Conservation (phyloP, 2,329 filamentous ascomycete genomes). For the Ambrosiella beaveri region DNA sequence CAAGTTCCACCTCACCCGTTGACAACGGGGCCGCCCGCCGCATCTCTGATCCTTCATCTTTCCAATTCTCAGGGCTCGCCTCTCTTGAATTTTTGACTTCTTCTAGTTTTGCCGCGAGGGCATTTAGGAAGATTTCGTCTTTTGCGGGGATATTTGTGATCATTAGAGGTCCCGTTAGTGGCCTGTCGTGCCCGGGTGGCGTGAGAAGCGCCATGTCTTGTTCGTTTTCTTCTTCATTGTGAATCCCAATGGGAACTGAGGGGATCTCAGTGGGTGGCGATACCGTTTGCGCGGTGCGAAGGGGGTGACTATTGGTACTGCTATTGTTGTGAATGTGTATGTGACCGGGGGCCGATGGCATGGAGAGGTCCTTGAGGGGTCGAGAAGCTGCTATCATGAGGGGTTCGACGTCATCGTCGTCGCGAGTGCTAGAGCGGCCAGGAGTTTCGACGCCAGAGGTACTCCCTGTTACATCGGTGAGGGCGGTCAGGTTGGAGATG, state of each 20-base stretch:
- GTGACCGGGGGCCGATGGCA: not conserved
- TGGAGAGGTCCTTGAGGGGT: too few species aligned
- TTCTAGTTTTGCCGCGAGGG: slow-evolving; percentile 34
- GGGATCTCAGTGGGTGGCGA: not conserved
- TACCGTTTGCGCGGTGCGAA: not conserved
- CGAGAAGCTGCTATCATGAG: too few species aligned
- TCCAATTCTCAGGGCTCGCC: slow-evolving; percentile 9
- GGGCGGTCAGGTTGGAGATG: slow-evolving; percentile 30
- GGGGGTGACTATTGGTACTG: not conserved
- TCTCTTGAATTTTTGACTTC: slow-evolving; percentile 30
- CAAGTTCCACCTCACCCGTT: not conserved
- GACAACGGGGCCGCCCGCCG: not conserved
- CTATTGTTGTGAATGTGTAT: not conserved
- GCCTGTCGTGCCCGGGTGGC: slow-evolving; percentile 26
- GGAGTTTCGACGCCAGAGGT: slow-evolving; percentile 4
- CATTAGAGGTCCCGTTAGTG: slow-evolving; percentile 35
- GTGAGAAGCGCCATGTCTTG: slow-evolving; percentile 18
- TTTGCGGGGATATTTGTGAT: slow-evolving; percentile 37
- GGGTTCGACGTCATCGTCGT: not conserved
- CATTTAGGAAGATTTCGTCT: slow-evolving; percentile 36
- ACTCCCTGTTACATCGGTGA: slow-evolving; percentile 15
- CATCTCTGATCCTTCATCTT: not conserved
- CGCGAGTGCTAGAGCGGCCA: slow-evolving; percentile 11
- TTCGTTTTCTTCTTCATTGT: not conserved
- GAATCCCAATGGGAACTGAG: too few species aligned